Evolutionary conservation across 768 basidiomycete genomes (phyloP), one percentile per base, ranked within the genome.

Genomic region (Lentinus brumalis): DNA sequence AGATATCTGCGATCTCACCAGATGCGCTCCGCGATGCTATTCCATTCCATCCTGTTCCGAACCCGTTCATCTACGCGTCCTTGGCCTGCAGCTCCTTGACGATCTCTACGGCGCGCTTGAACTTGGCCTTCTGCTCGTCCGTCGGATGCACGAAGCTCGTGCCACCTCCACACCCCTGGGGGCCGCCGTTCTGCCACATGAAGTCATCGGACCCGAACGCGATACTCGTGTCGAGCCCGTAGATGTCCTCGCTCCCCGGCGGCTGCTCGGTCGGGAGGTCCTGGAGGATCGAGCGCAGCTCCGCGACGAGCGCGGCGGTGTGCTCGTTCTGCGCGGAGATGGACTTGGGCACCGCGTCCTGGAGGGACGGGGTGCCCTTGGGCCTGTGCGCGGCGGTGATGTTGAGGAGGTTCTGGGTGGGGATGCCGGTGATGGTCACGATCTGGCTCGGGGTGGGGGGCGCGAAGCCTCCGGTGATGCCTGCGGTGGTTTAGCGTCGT

Each of bases 391-490:
- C 77, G 14, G 81, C 75, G 15, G 77, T 68, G 66, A 91, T 74
- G 30, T 74, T 67, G 52, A 91, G 77, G 26, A 66, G 61, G 14
- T 76, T 42, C 49, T 76, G 72, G 7, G 66, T 67, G 2, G 70
- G 56, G 49, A 79, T 76, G n/a, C 69, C 68, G 21, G 83, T 80
- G 64, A 92, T 67, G 29, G 77, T 78, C 69, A 84, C 77, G 67
- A 87, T 74, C 14, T 82, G 84, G 30, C 74, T 74, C 3, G 88
- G 86, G 7, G 77, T 86, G 4, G 91, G 86, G 0, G 89, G 87
- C 12, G 83, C 84, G 68, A 93, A 89, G 44, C 91, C 91, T 32
- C 91, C 91, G 12, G 76, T 72, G 70, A 92, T 92, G 60, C 91
- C 91, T 92, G 68, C 7, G 57, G 40, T n/a, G 21, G 46, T 44